A percentile compares a stretch with the other conserved stretches of the same genome.
Conservation (phyloP, 225 moss, liverwort and hornwort species). For the Sphagnum contortum region DNA sequence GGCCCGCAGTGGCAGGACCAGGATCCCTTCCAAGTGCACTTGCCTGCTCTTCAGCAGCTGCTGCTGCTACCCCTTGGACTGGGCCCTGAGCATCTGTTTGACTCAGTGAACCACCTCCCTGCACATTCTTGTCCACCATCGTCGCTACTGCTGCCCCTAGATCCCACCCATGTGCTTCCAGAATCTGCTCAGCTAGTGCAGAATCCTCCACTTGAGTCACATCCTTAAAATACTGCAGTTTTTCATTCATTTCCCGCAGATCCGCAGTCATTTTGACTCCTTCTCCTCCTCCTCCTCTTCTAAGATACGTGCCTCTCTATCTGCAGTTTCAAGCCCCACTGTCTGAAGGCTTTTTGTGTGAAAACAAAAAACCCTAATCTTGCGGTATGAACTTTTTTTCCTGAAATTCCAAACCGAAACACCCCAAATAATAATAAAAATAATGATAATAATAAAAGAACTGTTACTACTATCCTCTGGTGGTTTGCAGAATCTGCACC, state of each 20-base stretch:
- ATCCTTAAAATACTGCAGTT: conserved; percentile 83
- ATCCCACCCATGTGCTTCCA: conserved; percentile 94
- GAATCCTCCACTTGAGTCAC: conserved; percentile 78
- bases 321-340: too few relatives aligned
- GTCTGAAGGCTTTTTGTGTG: too few relatives aligned
- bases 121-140: conserved; percentile 41
- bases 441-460: too few relatives aligned
- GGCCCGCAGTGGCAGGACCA: conserved; percentile 35
- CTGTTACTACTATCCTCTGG: too few relatives aligned
- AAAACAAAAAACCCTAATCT: too few relatives aligned
- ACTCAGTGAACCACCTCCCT: conserved; percentile 25
- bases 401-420: too few relatives aligned
- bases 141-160: conserved; percentile 83
- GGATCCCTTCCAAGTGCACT: conserved; percentile 31
- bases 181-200: conserved; percentile 65
- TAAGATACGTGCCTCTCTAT: too few relatives aligned
- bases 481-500: too few relatives aligned
- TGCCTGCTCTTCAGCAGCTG: conserved; percentile 21
- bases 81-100: conserved; percentile 15
- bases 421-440: too few relatives aligned
- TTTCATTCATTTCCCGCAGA: conserved; percentile 56
- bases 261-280: conserved; percentile 20
- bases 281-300: too few relatives aligned
- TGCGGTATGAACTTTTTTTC: too few relatives aligned
- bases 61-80: conserved; percentile 22